Evolutionary conservation across 2,329 filamentous ascomycete species (phyloP).

Genomic region (Penicillium sp.): DNA sequence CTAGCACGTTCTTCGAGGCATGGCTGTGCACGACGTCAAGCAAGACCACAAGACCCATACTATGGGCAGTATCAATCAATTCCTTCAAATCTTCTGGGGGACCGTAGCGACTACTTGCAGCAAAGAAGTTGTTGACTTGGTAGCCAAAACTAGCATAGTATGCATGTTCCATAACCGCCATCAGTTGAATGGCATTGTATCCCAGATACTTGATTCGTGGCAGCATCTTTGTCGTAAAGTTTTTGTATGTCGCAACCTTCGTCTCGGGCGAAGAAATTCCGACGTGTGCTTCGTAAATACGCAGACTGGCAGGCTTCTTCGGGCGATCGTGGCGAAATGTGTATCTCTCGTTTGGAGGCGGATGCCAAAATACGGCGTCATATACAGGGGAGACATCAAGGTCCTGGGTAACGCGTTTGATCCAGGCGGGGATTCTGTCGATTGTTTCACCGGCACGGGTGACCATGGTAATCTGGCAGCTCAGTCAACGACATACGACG

Average conservation of each 20-base stretch:
- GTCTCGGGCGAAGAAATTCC: slow-evolving; percentile 92
- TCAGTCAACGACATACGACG: slow-evolving; percentile 9
- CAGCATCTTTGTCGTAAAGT: slow-evolving; percentile 90
- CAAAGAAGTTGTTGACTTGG: slow-evolving; percentile 98
- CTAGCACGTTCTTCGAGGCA: slow-evolving; percentile 93
- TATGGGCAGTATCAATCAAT: slow-evolving; percentile 89
- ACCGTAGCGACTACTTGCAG: slow-evolving; percentile 91
- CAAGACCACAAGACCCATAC: slow-evolving; percentile 83
- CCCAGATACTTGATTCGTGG: slow-evolving; percentile 85
- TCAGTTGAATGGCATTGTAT: slow-evolving; percentile 96
- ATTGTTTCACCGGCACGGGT: slow-evolving; percentile 74
- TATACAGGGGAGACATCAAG: slow-evolving; percentile 84
- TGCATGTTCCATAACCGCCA: slow-evolving; percentile 99
- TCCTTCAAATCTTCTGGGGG: slow-evolving; percentile 93
- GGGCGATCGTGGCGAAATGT: slow-evolving; percentile 79
- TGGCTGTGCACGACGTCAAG: slow-evolving; percentile 97
- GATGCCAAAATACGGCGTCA: slow-evolving; percentile 97
- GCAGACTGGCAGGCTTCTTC: slow-evolving; percentile 76
- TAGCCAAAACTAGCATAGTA: slow-evolving; percentile 99
- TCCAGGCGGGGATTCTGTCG: slow-evolving; percentile 92
- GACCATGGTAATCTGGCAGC: slow-evolving; percentile 70
- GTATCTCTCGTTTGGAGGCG: slow-evolving; percentile 71
- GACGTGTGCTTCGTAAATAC: slow-evolving; percentile 98
- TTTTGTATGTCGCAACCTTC: slow-evolving; percentile 89
- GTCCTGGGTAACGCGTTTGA: slow-evolving; percentile 94